Base-by-base conservation (phyloP, 495 filamentous ascomycete genomes). In the Hypoxylon perforatum region DNA sequence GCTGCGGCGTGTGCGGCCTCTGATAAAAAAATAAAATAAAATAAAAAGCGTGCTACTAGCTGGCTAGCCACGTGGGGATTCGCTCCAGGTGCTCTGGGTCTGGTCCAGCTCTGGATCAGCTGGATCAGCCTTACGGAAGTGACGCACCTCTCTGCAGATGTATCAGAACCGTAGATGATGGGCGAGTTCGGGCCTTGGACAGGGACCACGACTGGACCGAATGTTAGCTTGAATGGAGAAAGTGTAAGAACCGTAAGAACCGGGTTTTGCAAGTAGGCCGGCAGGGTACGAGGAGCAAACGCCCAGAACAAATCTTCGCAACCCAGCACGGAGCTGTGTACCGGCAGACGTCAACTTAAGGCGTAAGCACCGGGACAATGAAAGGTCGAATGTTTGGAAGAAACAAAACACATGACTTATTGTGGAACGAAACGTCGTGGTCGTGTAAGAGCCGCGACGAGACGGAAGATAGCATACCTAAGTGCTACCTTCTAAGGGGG, bases 381-480 rank as follows among this genome's bases (percentile, higher is more conserved):
- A 58, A 36, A 61, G 28, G 30, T 55, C 41, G 50, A 51, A 51
- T 50, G 48, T 36, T 50, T 57, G 30, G 64, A 54, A 22, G 60
- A 69, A 50, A 58, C 66, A 46, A 64, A 36, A 58, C 57, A 69
- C 65, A 64, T 66, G 55, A 66, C 66, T 69, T 64, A 64, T 49
- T 64, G 66, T 69, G 66, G 66, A 64, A 69, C 66, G 28, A 51
- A 38, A 45, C 14, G 48, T 55, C n/a, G 55, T 59, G 49, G 48
- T 55, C n/a, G 55, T 59, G 49, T 49, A 57, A 30, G 61, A 65
- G 54, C 55, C 50, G 50, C 48, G 61, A 61, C 51, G 42, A 55
- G 48, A 64, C 45, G 52, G 56, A 39, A 57, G 23, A 59, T 61
- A 36, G 56, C 66, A 69, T 69, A 55, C 36, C 21, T 50, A 56